phyloP scores from a whole-genome alignment of 1,284 basidiomycete species.

The Ceratorhiza oryzae-sativae region DNA sequence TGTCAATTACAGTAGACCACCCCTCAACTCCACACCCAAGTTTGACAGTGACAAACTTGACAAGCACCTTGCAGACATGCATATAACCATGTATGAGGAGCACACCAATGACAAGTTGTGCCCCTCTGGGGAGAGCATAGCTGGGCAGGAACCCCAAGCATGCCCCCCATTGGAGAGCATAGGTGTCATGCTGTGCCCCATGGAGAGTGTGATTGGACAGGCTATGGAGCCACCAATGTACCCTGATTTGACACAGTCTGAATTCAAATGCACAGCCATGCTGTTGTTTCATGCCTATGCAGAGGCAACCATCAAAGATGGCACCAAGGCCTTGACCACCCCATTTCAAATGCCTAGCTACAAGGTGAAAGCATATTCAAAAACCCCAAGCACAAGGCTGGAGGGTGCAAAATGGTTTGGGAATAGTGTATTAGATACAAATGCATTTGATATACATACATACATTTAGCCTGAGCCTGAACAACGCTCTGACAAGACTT shows the following conservation, averaged over 20 bases:
- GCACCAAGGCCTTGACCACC: not conserved
- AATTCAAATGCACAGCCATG: not conserved
- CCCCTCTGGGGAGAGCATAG: not conserved
- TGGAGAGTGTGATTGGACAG: not conserved
- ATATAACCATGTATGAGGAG: not conserved
- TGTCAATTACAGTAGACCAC: not conserved
- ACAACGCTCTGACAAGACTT: slow-evolving; percentile 8
- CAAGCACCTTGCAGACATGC: not conserved
- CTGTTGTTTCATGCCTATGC: not conserved
- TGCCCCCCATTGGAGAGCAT: not conserved
- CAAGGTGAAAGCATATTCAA: not conserved
- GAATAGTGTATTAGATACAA: not conserved
- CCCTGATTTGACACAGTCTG: not conserved
- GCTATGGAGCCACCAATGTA: not conserved
- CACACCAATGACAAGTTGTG: not conserved
- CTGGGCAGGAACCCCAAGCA: not conserved
- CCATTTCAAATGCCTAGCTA: not conserved
- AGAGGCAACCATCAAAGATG: not conserved
- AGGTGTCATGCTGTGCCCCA: not conserved
- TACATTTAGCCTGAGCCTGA: not conserved
- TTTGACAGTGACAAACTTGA: not conserved
- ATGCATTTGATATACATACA: not conserved
- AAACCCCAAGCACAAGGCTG: not conserved
- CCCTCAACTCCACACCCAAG: no score
- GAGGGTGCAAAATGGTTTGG: not conserved